A percentile compares a stretch with the other conserved stretches of the same genome.
These are phyloP conservation scores for Calonectria fujianensis DNA, from an alignment of 2,329 filamentous ascomycete species.

Conservation along the genomic window DNA sequence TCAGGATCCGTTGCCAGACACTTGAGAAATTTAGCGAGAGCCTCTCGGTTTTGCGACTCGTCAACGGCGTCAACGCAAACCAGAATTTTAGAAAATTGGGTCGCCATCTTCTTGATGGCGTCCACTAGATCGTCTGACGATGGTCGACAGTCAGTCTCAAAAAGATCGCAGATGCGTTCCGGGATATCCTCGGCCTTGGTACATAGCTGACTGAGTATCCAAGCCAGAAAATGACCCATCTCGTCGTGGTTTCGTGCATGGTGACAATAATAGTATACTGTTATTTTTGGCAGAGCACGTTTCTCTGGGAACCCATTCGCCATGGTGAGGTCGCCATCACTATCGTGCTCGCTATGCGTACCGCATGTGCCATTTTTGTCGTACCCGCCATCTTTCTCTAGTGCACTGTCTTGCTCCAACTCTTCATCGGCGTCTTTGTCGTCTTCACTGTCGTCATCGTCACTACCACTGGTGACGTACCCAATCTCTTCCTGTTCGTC, in stretches of 20 bases:
- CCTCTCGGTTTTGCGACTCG: background rate
- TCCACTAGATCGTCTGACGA: background rate
- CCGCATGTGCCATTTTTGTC: too few species aligned
- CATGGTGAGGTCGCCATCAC: too few species aligned
- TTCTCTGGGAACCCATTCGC: background rate
- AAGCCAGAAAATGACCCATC: background rate
- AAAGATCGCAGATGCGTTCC: slow-evolving; percentile 1
- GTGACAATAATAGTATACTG: slow-evolving; percentile 1
- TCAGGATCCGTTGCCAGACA: background rate
- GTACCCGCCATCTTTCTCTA: too few species aligned
- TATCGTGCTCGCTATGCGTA: too few species aligned
- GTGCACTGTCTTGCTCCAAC: too few species aligned
- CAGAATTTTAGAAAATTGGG: background rate
- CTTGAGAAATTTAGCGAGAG: background rate
- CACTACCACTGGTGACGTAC: too few species aligned
- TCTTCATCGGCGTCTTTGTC: too few species aligned
- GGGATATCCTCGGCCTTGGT: slow-evolving; percentile 1
- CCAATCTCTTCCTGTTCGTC: background rate
- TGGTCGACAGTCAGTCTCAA: background rate
- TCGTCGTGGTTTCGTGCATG: slow-evolving; percentile 9
- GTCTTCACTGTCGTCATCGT: too few species aligned
- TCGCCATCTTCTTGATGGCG: background rate
- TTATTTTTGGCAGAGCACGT: background rate
- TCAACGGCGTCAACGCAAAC: background rate
- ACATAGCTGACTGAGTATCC: background rate